These are phyloP conservation scores for Pichia sp. DNA, from an alignment of 1,139 yeast species.

Conservation along the genomic window DNA sequence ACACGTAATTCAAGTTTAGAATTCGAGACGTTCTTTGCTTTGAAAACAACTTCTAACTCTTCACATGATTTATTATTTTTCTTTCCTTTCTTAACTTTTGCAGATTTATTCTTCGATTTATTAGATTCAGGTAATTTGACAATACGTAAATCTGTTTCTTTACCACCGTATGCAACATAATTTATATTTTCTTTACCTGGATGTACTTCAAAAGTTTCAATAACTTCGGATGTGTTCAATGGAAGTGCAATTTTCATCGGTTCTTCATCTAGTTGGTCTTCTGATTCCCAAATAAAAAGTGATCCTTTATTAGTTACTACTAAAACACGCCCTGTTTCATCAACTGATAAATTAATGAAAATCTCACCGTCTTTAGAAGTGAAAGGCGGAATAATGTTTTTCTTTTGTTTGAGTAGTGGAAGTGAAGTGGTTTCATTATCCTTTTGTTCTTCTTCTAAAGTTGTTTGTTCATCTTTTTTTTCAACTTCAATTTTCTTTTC, in stretches of 20 bases:
- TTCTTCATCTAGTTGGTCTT: constrained; percentile 21
- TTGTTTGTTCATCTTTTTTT: background rate
- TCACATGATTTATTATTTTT: background rate
- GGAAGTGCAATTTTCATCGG: constrained; percentile 32
- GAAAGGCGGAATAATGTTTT: constrained; percentile 4
- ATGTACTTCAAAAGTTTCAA: constrained; percentile 43
- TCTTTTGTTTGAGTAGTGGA: constrained; percentile 7
- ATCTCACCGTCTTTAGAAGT: constrained; percentile 12
- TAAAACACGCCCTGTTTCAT: constrained; percentile 24
- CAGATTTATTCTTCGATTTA: background rate
- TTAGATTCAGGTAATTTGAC: constrained; percentile 31
- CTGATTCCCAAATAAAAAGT: constrained; percentile 34
- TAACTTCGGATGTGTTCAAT: constrained; percentile 31
- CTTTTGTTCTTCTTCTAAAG: constrained; percentile 1
- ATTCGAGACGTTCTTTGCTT: constrained; percentile 61
- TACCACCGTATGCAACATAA: constrained; percentile 66
- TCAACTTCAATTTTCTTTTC: background rate
- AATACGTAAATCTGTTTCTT: constrained; percentile 59
- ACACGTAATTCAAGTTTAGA: constrained; percentile 59
- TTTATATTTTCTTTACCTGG: constrained; percentile 35
- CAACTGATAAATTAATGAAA: constrained; percentile 22
- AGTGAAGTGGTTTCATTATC: constrained; percentile 2
- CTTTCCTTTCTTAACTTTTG: constrained; percentile 15
- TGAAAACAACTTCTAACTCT: constrained; percentile 35
- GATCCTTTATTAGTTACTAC: constrained; percentile 44